Conservation (phyloP, 495 filamentous ascomycete species). For the Pseudoneurospora amorphoporcata region DNA sequence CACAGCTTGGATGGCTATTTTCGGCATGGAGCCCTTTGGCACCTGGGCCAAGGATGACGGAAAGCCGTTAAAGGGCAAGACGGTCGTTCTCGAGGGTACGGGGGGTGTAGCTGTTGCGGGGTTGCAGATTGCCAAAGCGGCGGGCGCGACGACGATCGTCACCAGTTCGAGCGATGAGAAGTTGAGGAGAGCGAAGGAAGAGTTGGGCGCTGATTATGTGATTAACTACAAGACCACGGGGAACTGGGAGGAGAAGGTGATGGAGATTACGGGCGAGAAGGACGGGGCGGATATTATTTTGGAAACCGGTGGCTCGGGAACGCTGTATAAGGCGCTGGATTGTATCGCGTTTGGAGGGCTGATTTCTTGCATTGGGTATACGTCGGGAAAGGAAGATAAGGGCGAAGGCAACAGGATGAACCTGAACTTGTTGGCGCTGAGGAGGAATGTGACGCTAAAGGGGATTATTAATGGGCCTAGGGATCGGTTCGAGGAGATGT, state of each 20-base stretch:
- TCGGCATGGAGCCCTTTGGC: slow-evolving; percentile 34
- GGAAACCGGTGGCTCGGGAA: slow-evolving; percentile 40
- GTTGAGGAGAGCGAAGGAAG: slow-evolving; percentile 25
- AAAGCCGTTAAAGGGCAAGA: slow-evolving; percentile 14
- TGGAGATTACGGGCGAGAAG: slow-evolving; percentile 23
- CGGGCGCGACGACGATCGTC: slow-evolving; percentile 28
- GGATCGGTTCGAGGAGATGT: slow-evolving; percentile 27
- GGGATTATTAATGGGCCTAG: slow-evolving; percentile 26
- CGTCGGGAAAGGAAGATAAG: slow-evolving; percentile 32
- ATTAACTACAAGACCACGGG: slow-evolving; percentile 36
- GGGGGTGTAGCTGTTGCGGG: slow-evolving; percentile 31
- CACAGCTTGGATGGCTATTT: slow-evolving; percentile 39
- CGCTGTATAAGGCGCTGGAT: slow-evolving; percentile 31
- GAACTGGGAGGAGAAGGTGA: slow-evolving; percentile 33
- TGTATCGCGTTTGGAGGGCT: slow-evolving; percentile 33
- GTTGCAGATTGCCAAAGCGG: slow-evolving; percentile 29
- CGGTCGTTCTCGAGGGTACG: slow-evolving; percentile 35
- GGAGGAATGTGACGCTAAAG: slow-evolving; percentile 27
- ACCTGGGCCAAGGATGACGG: slow-evolving; percentile 5
- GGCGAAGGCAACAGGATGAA: slow-evolving; percentile 25
- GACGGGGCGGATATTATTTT: slow-evolving; percentile 40
- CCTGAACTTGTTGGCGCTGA: slow-evolving; percentile 28
- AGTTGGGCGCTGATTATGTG: slow-evolving; percentile 30
- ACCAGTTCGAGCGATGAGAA: slow-evolving; percentile 38
- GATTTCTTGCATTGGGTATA: slow-evolving; percentile 36